A percentile compares a stretch with the other conserved stretches of the same genome.
These are phyloP conservation scores for Suillus subluteus DNA, from an alignment of 768 basidiomycete species.

Conservation along the genomic window DNA sequence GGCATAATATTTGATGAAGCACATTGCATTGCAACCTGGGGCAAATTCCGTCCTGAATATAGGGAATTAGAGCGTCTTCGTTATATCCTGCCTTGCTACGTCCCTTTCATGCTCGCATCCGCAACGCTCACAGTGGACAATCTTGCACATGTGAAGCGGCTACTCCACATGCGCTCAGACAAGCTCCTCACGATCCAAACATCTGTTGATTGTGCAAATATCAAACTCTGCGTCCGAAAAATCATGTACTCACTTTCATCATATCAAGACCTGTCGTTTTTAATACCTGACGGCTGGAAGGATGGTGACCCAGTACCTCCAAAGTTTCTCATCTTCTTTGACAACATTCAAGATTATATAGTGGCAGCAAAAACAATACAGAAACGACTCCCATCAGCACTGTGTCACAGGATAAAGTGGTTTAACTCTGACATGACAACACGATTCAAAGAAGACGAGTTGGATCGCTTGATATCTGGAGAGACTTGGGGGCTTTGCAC, in stretches of 20 bases:
- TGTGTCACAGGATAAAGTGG: background rate
- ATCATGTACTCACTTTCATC: background rate
- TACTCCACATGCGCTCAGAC: background rate
- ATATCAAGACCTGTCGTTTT: background rate
- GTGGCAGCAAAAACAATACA: background rate
- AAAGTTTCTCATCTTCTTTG: background rate
- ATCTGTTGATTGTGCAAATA: background rate
- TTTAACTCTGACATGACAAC: background rate
- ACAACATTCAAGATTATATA: background rate
- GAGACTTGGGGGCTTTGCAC: background rate
- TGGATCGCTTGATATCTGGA: background rate
- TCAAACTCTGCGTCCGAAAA: background rate
- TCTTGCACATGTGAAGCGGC: background rate
- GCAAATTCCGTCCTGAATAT: background rate
- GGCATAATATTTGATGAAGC: background rate
- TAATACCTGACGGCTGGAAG: background rate
- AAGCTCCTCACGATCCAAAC: background rate
- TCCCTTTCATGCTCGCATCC: background rate
- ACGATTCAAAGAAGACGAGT: background rate
- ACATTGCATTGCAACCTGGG: background rate
- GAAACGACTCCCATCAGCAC: background rate
- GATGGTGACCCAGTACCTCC: background rate
- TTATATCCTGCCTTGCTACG: background rate
- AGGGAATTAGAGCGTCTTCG: background rate
- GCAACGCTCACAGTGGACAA: background rate